Evolutionary conservation across 352 stramenopile genomes (phyloP).

Genomic region (Phytophthora citrophthora): DNA sequence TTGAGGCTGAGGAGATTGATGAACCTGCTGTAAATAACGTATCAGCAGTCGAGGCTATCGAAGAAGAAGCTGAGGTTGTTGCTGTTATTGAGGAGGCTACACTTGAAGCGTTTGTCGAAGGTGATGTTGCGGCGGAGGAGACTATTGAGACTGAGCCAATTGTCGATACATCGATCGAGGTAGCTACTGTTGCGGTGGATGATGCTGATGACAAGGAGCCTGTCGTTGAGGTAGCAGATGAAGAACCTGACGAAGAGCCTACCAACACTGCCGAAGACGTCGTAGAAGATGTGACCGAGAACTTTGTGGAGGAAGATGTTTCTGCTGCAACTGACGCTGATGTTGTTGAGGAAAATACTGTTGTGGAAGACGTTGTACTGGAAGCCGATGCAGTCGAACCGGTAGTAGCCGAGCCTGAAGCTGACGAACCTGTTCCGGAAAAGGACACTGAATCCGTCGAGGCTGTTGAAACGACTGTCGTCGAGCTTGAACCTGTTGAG

Average conservation of each 20-base stretch:
- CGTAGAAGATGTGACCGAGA: neutral
- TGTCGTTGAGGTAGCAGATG: neutral
- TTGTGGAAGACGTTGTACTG: neutral
- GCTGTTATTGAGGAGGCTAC: neutral
- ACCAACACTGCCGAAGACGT: neutral
- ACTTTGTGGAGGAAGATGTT: neutral
- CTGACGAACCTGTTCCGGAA: neutral
- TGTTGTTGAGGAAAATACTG: neutral
- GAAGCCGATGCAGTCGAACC: conserved; percentile 6
- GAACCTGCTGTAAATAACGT: neutral
- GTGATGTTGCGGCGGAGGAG: neutral
- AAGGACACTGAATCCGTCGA: neutral
- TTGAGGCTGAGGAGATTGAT: neutral
- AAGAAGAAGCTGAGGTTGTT: neutral
- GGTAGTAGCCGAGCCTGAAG: neutral
- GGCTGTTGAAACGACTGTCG: conserved; percentile 8
- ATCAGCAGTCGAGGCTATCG: neutral
- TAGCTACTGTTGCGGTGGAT: neutral
- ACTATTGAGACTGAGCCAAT: neutral
- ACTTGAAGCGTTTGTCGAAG: neutral
- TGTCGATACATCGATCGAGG: neutral
- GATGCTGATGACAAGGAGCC: neutral
- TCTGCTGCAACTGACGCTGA: neutral
- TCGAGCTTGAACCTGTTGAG: neutral
- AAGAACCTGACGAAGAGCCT: neutral